Evolutionary conservation across 129 eudicot species (phyloP).

Genomic region (carrot (Daucus carota)): DNA sequence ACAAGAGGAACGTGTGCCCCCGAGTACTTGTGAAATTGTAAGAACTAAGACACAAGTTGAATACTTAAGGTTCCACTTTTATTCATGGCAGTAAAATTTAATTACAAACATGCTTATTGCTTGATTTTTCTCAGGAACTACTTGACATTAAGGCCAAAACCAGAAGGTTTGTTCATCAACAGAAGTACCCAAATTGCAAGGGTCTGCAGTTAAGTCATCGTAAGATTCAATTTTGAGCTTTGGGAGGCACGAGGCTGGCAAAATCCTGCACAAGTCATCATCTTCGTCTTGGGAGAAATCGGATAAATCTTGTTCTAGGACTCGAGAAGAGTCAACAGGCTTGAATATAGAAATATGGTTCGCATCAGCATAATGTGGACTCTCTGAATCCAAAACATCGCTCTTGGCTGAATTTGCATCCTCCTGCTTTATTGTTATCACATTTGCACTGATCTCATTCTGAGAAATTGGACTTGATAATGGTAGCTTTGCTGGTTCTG

Average conservation of each 20-base stretch:
- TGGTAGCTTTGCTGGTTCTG: slow-evolving; percentile 23
- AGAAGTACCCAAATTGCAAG: slow-evolving; percentile 37
- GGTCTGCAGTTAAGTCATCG: slow-evolving; percentile 34
- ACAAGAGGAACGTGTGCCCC: not conserved
- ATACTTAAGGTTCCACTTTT: not conserved
- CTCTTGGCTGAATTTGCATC: slow-evolving; percentile 65
- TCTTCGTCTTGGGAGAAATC: slow-evolving; percentile 64
- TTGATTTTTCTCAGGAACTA: not conserved
- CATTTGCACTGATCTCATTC: slow-evolving; percentile 5
- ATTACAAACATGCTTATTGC: slow-evolving; percentile 11
- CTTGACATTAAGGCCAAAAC: slow-evolving; percentile 52
- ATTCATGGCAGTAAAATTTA: not conserved
- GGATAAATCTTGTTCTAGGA: slow-evolving; percentile 32
- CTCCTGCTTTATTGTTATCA: slow-evolving; percentile 43
- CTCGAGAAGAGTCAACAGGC: slow-evolving; percentile 49
- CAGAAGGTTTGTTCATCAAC: slow-evolving; percentile 63
- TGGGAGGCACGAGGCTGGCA: slow-evolving; percentile 35
- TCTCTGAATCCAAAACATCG: slow-evolving; percentile 65
- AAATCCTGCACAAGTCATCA: slow-evolving; percentile 39
- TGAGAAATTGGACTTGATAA: not conserved
- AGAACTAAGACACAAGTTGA: not conserved
- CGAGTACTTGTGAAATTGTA: not conserved
- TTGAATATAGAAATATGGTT: slow-evolving; percentile 42
- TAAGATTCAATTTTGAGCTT: slow-evolving; percentile 52
- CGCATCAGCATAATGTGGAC: slow-evolving; percentile 41